Evolutionary conservation across 2,329 filamentous ascomycete genomes (phyloP).

Genomic region (Fusarium keratoplasticum): DNA sequence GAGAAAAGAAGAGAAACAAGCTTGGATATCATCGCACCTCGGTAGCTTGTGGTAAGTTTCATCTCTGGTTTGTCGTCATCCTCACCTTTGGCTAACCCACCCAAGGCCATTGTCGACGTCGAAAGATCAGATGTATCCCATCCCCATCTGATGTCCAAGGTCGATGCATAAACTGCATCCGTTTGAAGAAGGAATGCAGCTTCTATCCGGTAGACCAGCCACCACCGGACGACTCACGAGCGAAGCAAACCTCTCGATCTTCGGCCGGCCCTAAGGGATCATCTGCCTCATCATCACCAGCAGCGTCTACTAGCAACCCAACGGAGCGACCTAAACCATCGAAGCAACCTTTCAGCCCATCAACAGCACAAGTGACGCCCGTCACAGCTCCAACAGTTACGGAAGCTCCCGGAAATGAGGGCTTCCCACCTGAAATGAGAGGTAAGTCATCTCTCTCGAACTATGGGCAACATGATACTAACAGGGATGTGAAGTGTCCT

Average conservation of each 20-base stretch:
- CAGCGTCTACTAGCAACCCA: conserved; percentile 56
- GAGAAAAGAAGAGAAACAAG: conserved; percentile 80
- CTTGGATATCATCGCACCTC: conserved; percentile 95
- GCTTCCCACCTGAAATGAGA: conserved; percentile 54
- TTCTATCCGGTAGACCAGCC: conserved; percentile 90
- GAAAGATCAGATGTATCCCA: conserved; percentile 92
- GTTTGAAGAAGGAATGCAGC: conserved; percentile 92
- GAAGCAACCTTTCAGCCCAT: conserved; percentile 55
- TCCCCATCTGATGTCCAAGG: conserved; percentile 78
- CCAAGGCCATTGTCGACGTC: conserved; percentile 87
- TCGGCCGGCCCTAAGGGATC: conserved; percentile 53
- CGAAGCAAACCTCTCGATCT: conserved; percentile 55
- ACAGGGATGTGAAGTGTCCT: conserved; percentile 20
- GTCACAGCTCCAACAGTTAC: conserved; percentile 58
- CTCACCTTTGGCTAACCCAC: conserved; percentile 5
- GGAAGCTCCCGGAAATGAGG: conserved; percentile 53
- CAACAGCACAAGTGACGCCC: conserved; percentile 57
- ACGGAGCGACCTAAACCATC: conserved; percentile 52
- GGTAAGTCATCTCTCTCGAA: conserved; percentile 53
- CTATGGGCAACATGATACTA: conserved; percentile 2
- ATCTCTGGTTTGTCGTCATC: not conserved
- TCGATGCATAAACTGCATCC: conserved; percentile 92
- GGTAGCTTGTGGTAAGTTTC: conserved; percentile 89
- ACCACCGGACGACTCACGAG: conserved; percentile 60
- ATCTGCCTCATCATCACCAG: conserved; percentile 63